phyloP scores from a whole-genome alignment of 1,284 basidiomycete genomes.

The Heterobasidion occidentale region DNA sequence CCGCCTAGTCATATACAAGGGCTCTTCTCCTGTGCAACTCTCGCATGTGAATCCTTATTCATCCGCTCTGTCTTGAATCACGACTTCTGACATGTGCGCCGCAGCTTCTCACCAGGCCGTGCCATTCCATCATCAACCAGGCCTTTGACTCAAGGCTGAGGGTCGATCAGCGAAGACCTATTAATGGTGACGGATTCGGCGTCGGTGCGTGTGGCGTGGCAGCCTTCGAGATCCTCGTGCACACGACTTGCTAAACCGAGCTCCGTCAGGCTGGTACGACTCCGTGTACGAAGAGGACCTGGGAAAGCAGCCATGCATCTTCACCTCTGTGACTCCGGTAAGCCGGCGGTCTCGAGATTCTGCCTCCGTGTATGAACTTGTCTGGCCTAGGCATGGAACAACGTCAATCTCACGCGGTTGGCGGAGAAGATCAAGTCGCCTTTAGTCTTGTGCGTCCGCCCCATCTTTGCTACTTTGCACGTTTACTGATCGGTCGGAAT shows the following conservation, averaged over 20 bases:
- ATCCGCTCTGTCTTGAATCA: constrained; percentile 7
- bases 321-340: constrained; percentile 92
- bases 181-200: constrained; percentile 96
- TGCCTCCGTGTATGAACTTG: background rate
- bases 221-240: background rate
- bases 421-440: constrained; percentile 95
- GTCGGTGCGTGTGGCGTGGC: constrained; percentile 60
- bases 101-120: constrained; percentile 82
- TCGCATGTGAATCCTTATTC: constrained; percentile 53
- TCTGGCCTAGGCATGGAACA: constrained; percentile 78
- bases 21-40: constrained; percentile 80
- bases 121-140: constrained; percentile 95
- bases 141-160: constrained; percentile 88
- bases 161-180: constrained; percentile 72
- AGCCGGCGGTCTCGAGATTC: constrained; percentile 14
- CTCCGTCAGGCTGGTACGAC: constrained; percentile 73
- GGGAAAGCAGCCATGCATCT: constrained; percentile 86
- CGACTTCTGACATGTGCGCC: constrained; percentile 3
- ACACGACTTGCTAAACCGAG: background rate
- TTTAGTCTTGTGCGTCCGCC: constrained; percentile 71
- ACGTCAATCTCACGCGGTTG: constrained; percentile 79
- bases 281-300: constrained; percentile 72
- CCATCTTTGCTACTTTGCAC: background rate
- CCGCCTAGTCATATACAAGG: constrained; percentile 88
- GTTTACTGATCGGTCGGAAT: background rate